Conservation (phyloP, 768 basidiomycete species). For the Collybiopsis confluens region DNA sequence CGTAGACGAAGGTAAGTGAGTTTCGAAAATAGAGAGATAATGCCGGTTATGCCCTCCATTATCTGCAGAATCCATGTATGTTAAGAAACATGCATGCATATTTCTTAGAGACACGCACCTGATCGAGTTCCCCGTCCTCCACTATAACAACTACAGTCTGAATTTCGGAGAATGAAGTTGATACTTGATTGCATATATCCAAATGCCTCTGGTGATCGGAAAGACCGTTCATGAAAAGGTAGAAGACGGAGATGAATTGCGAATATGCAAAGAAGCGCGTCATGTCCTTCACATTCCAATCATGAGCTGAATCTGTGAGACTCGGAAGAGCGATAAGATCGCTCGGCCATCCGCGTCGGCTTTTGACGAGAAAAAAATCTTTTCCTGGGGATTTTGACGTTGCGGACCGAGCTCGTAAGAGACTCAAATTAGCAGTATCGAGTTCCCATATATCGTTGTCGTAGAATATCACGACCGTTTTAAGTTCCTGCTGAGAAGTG, state of each 20-base stretch:
- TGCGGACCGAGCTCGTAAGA: not conserved
- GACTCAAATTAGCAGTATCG: not conserved
- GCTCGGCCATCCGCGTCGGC: not conserved
- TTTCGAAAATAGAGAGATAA: not conserved
- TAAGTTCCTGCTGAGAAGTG: not conserved
- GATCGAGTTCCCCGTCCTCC: not conserved
- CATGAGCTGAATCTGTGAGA: not conserved
- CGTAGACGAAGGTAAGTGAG: not conserved
- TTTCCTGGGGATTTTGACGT: not conserved
- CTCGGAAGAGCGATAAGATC: not conserved
- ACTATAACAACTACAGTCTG: not conserved
- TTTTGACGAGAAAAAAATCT: not conserved
- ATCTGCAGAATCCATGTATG: not conserved
- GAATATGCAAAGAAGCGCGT: not conserved
- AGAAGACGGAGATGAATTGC: not conserved
- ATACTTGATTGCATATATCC: slow-evolving; percentile 14
- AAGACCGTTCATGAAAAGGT: not conserved
- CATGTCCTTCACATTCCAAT: not conserved
- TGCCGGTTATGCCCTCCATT: not conserved
- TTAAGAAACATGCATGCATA: too few relatives aligned
- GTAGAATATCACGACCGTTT: not conserved
- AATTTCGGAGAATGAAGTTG: slow-evolving; percentile 14
- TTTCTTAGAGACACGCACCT: not conserved
- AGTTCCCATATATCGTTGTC: not conserved
- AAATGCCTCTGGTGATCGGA: not conserved